phyloP scores from a whole-genome alignment of 768 basidiomycete genomes.

The Trametes elegans region DNA sequence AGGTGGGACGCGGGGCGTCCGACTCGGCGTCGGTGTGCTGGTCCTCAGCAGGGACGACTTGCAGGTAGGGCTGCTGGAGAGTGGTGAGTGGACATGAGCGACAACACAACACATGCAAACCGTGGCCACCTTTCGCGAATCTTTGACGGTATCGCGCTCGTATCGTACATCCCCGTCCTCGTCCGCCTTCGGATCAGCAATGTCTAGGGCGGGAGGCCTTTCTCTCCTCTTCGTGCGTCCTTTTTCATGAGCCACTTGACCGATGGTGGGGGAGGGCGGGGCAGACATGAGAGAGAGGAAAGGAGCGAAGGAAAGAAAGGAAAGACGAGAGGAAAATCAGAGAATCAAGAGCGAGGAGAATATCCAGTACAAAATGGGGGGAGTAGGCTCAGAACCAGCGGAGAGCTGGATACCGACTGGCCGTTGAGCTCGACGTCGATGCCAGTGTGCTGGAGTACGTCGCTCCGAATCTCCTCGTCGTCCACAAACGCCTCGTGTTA shows the following conservation, averaged over 20 bases:
- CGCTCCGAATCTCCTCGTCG: conserved; percentile 13
- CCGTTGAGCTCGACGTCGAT: conserved; percentile 27
- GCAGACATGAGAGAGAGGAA: conserved; percentile 42
- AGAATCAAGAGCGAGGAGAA: conserved; percentile 11
- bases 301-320: conserved; percentile 36
- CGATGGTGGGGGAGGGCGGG: conserved; percentile 37
- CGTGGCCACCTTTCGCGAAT: conserved; percentile 35
- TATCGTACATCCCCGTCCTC: conserved; percentile 41
- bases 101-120: conserved; percentile 3
- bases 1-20: conserved; percentile 60
- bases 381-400: conserved; percentile 11
- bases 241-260: conserved; percentile 39
- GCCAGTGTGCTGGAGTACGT: conserved; percentile 23
- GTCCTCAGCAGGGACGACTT: conserved; percentile 41
- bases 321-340: conserved; percentile 29
- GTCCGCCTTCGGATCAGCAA: conserved; percentile 36
- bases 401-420: conserved; percentile 23
- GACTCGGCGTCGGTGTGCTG: conserved; percentile 45
- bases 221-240: conserved; percentile 45
- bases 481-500: conserved; percentile 23
- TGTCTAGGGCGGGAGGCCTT: conserved; percentile 52
- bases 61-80: conserved; percentile 42
- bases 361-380: conserved; percentile 4
- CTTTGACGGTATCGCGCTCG: conserved; percentile 34
- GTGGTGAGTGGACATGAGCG: conserved; percentile 20